Base-by-base conservation (phyloP, 164 flowering plant genomes). In the Vitis amurensis region DNA sequence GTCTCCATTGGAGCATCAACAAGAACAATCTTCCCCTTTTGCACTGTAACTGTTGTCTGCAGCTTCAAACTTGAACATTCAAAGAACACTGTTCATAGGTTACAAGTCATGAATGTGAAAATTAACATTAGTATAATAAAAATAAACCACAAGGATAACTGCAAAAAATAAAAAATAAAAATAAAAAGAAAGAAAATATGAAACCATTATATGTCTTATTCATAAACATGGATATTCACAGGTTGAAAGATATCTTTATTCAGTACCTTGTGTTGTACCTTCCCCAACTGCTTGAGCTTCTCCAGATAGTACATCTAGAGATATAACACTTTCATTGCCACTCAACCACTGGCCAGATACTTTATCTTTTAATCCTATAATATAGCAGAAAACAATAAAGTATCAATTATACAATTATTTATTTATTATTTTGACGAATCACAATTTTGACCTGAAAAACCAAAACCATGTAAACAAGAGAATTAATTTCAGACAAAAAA, bases 1-100 rank as follows among this genome's bases (percentile, higher is more conserved):
- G 82, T 80, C 70, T 82, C 87, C 29, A 65, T 74, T 53, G 91
- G 97, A 72, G 97, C 88, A 77, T 80, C 86, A 79, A 92, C 86
- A 31, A 55, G 61, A 50, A 88, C 44, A 16, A 71, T 48, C 59
- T 78, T 68, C 27, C 81, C 82, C 17, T 72, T 68, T 52, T 63
- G 71, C 64, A 94, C 98, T 16, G 84, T 83, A 61, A 85, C 88
- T 16, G 73, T 68, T 64, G 97, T 89, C 70, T 79, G 87, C 76
- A 89, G 86, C 67, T 81, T 87, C 72, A 84, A 59, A 56, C 67
- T 77, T 27, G 84, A 67, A 70, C 82, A 67, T 75, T 87, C 72
- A 70, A 81, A 88, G 60, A 70, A 60, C 29, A 89, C 94, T 89
- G 87, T 69, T 68, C 61, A 74, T 4, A 68, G 56, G 62, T 37